Percentiles rank a stretch among this genome's conserved stretches.
These are phyloP conservation scores for Tulasnella calospora DNA, from an alignment of 768 basidiomycete genomes.

Conservation along the genomic window DNA sequence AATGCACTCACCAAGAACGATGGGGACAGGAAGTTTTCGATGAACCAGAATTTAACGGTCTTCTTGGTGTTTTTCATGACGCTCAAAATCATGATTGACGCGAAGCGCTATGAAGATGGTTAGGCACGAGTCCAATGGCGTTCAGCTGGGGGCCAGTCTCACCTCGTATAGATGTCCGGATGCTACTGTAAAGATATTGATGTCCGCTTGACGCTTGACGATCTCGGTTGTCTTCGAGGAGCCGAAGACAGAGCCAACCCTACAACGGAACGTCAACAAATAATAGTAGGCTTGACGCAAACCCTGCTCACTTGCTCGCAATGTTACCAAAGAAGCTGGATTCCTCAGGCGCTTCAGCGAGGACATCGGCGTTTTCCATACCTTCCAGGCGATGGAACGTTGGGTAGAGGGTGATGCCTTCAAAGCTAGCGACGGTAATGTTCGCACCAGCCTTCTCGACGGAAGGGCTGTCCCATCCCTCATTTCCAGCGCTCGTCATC, in stretches of 20 bases:
- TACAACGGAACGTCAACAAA: not conserved
- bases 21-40: slow-evolving; percentile 97
- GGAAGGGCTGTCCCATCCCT: slow-evolving; percentile 78
- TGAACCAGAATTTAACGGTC: slow-evolving; percentile 99
- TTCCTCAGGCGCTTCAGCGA: slow-evolving; percentile 39
- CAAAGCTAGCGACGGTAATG: slow-evolving; percentile 81
- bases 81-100: slow-evolving; percentile 95
- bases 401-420: slow-evolving; percentile 85
- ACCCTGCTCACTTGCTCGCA: slow-evolving; percentile 13
- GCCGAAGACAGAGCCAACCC: slow-evolving; percentile 24
- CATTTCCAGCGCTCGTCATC: slow-evolving; percentile 81
- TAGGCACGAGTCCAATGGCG: not conserved
- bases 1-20: slow-evolving; percentile 72
- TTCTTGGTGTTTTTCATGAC: slow-evolving; percentile 91
- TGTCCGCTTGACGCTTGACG: slow-evolving; percentile 63
- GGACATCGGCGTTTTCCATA: slow-evolving; percentile 77
- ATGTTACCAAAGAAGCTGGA: slow-evolving; percentile 9
- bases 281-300: not conserved
- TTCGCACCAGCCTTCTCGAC: slow-evolving; percentile 65
- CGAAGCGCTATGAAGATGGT: slow-evolving; percentile 66
- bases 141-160: not conserved
- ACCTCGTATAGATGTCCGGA: slow-evolving; percentile 96
- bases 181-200: slow-evolving; percentile 98
- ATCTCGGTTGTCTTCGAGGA: slow-evolving; percentile 13
- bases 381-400: slow-evolving; percentile 63